These are phyloP conservation scores for Lepidium africanum DNA, from an alignment of 345 rosid genomes.

Conservation along the genomic window DNA sequence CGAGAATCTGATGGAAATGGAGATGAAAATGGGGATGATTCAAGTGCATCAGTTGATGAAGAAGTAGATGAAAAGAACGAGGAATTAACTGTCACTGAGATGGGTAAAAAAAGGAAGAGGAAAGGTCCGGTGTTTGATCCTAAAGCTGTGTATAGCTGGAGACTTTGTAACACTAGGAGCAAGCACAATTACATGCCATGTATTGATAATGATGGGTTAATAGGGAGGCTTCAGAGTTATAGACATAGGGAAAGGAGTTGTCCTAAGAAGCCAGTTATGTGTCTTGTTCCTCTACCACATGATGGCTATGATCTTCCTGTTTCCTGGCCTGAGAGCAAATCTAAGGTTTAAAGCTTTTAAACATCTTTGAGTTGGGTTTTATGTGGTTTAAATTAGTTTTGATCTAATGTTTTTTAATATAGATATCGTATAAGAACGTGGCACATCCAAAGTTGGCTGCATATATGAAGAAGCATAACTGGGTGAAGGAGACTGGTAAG, in stretches of 20 bases:
- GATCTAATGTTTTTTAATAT: conserved; percentile 19
- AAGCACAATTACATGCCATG: conserved; percentile 95
- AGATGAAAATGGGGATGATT: conserved; percentile 41
- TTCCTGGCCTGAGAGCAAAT: conserved; percentile 77
- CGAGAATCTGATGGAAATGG: conserved; percentile 35
- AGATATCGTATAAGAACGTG: conserved; percentile 76
- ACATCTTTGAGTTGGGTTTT: conserved; percentile 1
- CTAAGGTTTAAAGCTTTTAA: conserved; percentile 41
- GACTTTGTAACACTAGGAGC: conserved; percentile 75
- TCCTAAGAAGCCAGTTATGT: conserved; percentile 61
- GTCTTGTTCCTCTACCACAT: conserved; percentile 80
- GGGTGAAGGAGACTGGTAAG: conserved; percentile 65
- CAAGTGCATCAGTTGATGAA: conserved; percentile 37
- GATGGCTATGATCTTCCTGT: conserved; percentile 70
- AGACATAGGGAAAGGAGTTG: conserved; percentile 90
- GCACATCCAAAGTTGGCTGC: conserved; percentile 89
- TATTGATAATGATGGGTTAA: conserved; percentile 62
- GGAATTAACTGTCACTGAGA: conserved; percentile 33
- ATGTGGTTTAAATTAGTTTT: not conserved
- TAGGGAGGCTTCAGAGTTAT: conserved; percentile 56
- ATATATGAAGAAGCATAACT: conserved; percentile 59
- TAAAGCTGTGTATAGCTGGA: conserved; percentile 75
- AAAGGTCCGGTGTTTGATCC: conserved; percentile 92
- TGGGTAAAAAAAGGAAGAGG: conserved; percentile 44
- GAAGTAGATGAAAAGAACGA: conserved; percentile 41